Percentiles rank a stretch among this genome's conserved stretches.
These are phyloP conservation scores for Rosa multiflora DNA, from an alignment of 306 rosid species.

Conservation along the genomic window DNA sequence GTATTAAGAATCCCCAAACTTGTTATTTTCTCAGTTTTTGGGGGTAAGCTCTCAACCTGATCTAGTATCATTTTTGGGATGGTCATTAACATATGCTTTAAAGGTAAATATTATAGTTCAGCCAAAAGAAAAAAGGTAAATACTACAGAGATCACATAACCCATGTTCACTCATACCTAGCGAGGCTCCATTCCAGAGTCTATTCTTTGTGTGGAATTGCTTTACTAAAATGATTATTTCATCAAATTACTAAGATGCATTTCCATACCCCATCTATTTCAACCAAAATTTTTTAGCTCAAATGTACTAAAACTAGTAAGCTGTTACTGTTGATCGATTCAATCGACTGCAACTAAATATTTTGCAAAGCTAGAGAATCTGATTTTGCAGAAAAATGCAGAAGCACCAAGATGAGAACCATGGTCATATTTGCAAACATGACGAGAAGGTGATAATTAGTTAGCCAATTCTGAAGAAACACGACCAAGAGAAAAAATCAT, in stretches of 20 bases:
- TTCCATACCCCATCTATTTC: not conserved
- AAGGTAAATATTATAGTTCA: too few relatives aligned
- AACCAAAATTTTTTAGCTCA: not conserved
- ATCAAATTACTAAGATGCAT: not conserved
- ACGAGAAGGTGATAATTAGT: constrained; percentile 1
- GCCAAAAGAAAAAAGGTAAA: not conserved
- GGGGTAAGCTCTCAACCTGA: not conserved
- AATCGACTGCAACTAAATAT: not conserved
- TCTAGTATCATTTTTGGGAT: not conserved
- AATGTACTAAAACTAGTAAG: not conserved
- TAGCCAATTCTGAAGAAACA: constrained; percentile 11
- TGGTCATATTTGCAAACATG: constrained; percentile 7
- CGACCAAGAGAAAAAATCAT: constrained; percentile 2
- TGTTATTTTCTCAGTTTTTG: too few relatives aligned
- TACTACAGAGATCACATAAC: not conserved
- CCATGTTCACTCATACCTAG: not conserved
- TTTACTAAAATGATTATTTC: not conserved
- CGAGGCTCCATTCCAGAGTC: too few relatives aligned
- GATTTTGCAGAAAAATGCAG: not conserved
- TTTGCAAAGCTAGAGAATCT: not conserved
- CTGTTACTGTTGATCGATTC: not conserved
- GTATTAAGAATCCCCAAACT: too few relatives aligned
- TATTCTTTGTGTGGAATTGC: too few relatives aligned
- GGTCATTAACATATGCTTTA: not conserved
- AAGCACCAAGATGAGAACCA: not conserved